Conservation (phyloP, 305 asterid species). For the Fraxinus albicans region DNA sequence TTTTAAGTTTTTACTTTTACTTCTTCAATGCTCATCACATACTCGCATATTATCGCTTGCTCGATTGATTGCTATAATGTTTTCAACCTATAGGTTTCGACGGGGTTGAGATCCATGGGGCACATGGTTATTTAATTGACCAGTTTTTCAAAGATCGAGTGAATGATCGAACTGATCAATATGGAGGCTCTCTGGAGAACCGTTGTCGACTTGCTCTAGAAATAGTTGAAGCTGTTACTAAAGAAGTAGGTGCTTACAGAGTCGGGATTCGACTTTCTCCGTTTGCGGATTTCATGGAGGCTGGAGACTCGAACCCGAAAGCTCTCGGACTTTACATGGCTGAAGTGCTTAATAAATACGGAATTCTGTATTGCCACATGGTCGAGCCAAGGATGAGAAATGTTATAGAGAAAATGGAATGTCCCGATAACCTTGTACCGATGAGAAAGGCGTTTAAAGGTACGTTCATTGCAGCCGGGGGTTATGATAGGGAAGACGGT, state of each 20-base stretch:
- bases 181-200: conserved; percentile 65
- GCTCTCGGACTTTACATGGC: conserved; percentile 57
- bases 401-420: conserved; percentile 20
- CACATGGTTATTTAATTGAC: conserved; percentile 64
- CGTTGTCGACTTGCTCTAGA: conserved; percentile 61
- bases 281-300: conserved; percentile 37
- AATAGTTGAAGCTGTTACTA: conserved; percentile 42
- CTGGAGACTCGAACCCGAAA: conserved; percentile 54
- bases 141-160: conserved; percentile 66
- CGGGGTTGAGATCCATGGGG: conserved; percentile 75
- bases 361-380: conserved; percentile 56
- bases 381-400: conserved; percentile 56
- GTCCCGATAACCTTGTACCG: conserved; percentile 42
- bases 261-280: conserved; percentile 70
- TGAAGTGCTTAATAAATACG: conserved; percentile 40
- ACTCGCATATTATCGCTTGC: not conserved
- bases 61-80: not conserved
- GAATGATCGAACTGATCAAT: conserved; percentile 60
- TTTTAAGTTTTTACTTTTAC: not conserved
- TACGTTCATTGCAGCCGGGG: conserved; percentile 59
- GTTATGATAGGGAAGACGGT: conserved; percentile 51
- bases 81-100: conserved; percentile 49
- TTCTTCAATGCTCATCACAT: not conserved
- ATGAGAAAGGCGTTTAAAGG: conserved; percentile 61
- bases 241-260: conserved; percentile 49